Base-by-base conservation (phyloP, 805 yeast genomes). In the Vanderwaltozyma polyspora region DNA sequence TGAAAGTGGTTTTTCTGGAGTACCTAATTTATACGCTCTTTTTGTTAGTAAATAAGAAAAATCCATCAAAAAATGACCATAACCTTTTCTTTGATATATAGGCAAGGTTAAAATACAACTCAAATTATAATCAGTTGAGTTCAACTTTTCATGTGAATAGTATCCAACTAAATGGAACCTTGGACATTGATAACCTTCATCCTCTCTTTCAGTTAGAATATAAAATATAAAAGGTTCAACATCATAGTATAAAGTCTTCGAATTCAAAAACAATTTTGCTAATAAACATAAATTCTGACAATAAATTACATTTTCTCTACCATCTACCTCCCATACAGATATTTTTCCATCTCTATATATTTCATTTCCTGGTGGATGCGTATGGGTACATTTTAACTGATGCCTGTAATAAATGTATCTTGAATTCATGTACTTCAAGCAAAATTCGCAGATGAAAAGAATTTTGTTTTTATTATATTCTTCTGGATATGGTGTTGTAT, bases 191-290 rank as follows among this genome's bases (percentile, higher is more conserved):
- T 51, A 49, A 3, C 49, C 44, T 0, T 41, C 32, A 5, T 49
- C 64, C 46, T 76, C 82, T 28, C 70, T 63, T 43, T 81, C 91
- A 5, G 89, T 81, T 29, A 91, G 58, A 2, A 87, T 75, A 57
- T 89, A 91, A 52, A 91, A 91, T 52, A 81, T 71, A 48, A 89
- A 89, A 1, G 97, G 95, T 55, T 91, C 95, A 29, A 89, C 97
- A 50, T 91, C 97, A 52, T 85, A 85, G 52, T 86, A 87, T 33
- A 91, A 63, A 0, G 96, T 85, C 52, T 91, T 91, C 2, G 95
- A 84, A 55, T 87, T 84, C 33, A 91, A 65, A 49, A 87, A 91
- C 39, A 86, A 60, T 54, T 89, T 91, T 3, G 96, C 94, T 44
- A 91, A 57, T 28, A 89, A 64, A 62, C 98, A 91, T 36, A 91